A percentile compares a stretch with the other conserved stretches of the same genome.
These are phyloP conservation scores for Aspergillus sp. DNA, from an alignment of 2,329 filamentous ascomycete species.

Conservation along the genomic window DNA sequence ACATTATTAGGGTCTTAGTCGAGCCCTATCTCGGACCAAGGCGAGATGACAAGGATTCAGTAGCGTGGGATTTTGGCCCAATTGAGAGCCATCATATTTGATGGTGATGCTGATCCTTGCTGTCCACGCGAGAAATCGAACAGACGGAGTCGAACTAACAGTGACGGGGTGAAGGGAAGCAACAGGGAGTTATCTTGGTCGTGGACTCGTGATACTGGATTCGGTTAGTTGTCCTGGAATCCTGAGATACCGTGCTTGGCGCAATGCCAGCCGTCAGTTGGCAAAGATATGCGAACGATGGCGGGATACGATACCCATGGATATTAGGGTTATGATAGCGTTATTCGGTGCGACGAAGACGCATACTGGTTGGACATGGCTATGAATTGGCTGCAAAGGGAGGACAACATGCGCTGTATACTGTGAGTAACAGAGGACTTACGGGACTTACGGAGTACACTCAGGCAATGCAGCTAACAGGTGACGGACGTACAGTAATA, in stretches of 20 bases:
- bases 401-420: neutral
- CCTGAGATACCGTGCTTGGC: neutral
- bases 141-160: neutral
- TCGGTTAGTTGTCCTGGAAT: neutral
- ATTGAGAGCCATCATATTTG: neutral
- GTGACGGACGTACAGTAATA: too few species aligned
- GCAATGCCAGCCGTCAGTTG: neutral
- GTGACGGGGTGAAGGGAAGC: neutral
- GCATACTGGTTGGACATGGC: neutral
- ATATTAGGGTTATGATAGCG: too few species aligned
- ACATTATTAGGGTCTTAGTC: neutral
- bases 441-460: neutral
- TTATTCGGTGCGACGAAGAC: too few species aligned
- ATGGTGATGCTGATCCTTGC: slow-evolving; percentile 19
- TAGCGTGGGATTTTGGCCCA: neutral
- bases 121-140: slow-evolving; percentile 18
- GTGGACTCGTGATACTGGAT: neutral
- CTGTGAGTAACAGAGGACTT: neutral
- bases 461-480: too few species aligned
- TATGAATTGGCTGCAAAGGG: neutral
- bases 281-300: too few species aligned
- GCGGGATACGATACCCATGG: neutral
- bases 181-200: neutral
- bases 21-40: neutral
- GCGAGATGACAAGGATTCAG: neutral